These are phyloP conservation scores for Xylaria nigripes DNA, from an alignment of 495 filamentous ascomycete species.

Conservation along the genomic window DNA sequence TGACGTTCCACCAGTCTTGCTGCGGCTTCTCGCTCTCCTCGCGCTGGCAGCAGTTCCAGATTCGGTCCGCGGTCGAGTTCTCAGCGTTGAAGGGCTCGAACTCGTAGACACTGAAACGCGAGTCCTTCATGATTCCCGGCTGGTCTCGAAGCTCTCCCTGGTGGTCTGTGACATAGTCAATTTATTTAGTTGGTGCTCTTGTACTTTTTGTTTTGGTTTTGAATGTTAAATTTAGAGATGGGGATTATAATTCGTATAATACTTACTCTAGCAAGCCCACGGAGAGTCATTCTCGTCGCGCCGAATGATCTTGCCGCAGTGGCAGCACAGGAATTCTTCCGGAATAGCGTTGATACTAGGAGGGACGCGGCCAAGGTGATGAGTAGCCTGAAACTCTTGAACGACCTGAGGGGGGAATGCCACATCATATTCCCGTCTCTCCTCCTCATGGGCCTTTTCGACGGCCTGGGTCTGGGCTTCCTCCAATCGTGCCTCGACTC, in stretches of 20 bases:
- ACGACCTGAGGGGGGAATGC: background rate
- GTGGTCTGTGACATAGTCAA: background rate
- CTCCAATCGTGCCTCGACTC: no score
- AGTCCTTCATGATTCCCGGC: background rate
- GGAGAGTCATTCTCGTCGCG: conserved; percentile 1
- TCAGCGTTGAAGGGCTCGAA: background rate
- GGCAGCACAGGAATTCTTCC: background rate
- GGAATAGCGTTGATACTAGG: background rate
- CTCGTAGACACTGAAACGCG: background rate
- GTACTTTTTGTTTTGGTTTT: no score
- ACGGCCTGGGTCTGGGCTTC: no score
- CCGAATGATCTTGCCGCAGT: background rate
- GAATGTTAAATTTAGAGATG: no score
- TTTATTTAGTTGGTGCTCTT: background rate
- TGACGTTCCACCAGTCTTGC: background rate
- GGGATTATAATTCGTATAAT: background rate
- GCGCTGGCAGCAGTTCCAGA: conserved; percentile 3
- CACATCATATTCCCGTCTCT: no score
- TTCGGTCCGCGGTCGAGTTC: background rate
- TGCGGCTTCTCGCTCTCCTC: background rate
- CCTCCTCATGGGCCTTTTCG: no score
- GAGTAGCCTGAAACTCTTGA: background rate
- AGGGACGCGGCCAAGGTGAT: background rate
- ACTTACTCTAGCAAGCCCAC: conserved; percentile 8
- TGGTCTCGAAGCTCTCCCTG: background rate